Evolutionary conservation across 2,329 filamentous ascomycete genomes (phyloP).

Genomic region (Trichoderma asperellum): DNA sequence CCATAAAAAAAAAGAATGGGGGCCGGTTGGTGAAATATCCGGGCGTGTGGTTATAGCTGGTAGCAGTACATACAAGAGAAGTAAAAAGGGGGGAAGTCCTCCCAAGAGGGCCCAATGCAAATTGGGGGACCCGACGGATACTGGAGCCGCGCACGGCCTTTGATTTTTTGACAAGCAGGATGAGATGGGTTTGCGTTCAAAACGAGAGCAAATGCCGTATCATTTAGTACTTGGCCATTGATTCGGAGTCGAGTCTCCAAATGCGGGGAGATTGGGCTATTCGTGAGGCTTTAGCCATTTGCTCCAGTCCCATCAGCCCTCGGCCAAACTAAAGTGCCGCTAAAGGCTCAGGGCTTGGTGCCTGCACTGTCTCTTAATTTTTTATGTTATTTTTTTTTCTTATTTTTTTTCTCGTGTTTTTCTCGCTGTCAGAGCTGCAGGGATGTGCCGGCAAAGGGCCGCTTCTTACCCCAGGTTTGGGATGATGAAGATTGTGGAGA

Average conservation of each 20-base stretch:
- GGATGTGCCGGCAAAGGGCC: neutral
- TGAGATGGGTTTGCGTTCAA: neutral
- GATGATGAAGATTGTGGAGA: constrained; percentile 3
- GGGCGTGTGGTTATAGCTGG: neutral
- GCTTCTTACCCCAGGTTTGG: constrained; percentile 22
- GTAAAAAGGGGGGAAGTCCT: neutral
- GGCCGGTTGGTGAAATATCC: constrained; percentile 13
- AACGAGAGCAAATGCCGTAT: neutral
- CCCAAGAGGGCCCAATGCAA: neutral
- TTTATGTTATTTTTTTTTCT: neutral
- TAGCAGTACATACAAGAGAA: neutral
- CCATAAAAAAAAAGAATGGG: constrained; percentile 18
- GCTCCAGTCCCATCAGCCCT: neutral
- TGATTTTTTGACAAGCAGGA: neutral
- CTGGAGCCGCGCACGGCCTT: neutral
- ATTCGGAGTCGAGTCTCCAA: neutral
- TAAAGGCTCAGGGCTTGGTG: constrained; percentile 14
- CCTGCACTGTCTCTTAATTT: constrained; percentile 7
- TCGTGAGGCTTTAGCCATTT: constrained; percentile 12
- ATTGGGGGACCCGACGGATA: constrained; percentile 24
- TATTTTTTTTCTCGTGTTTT: neutral
- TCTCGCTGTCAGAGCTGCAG: neutral
- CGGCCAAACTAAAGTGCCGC: neutral
- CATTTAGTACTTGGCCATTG: constrained; percentile 8
- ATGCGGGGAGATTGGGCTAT: constrained; percentile 20